A percentile compares a stretch with the other conserved stretches of the same genome.
phyloP scores from a whole-genome alignment of 1,139 yeast species.

The Debaryomyces sp. region DNA sequence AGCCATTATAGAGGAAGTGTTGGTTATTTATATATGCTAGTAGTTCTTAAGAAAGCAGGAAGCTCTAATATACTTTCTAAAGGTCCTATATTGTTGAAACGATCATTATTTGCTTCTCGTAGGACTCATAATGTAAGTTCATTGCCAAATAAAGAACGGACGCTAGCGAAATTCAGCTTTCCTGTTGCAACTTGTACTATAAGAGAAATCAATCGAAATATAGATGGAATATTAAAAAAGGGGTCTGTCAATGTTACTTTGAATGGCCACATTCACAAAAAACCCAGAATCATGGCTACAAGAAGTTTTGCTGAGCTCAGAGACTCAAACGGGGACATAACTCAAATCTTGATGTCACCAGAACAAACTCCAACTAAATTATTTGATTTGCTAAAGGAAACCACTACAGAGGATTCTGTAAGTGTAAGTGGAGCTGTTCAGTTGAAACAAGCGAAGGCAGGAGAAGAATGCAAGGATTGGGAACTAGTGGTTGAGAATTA shows the following conservation, averaged over 20 bases:
- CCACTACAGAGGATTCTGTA: constrained; percentile 76
- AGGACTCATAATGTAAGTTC: background rate
- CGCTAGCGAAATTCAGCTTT: constrained; percentile 39
- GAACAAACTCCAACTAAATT: constrained; percentile 41
- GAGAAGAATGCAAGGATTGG: constrained; percentile 32
- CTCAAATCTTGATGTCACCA: constrained; percentile 60
- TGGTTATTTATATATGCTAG: background rate
- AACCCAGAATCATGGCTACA: constrained; percentile 54
- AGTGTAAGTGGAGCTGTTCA: constrained; percentile 61
- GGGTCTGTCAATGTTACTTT: constrained; percentile 34
- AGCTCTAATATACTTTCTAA: background rate
- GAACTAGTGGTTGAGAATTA: constrained; percentile 59
- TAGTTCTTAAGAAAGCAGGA: background rate
- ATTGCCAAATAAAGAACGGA: constrained; percentile 26
- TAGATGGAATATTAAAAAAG: constrained; percentile 15
- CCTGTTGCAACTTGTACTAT: constrained; percentile 41
- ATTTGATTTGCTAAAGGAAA: constrained; percentile 47
- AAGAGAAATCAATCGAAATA: constrained; percentile 17
- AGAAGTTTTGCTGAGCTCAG: constrained; percentile 73
- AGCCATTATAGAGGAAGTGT: background rate
- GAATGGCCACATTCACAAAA: constrained; percentile 81
- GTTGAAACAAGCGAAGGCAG: constrained; percentile 32
- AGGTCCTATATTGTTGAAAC: background rate
- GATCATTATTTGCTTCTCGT: background rate
- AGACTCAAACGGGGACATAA: constrained; percentile 66